A percentile compares a stretch with the other conserved stretches of the same genome.
Conservation (phyloP, 805 yeast genomes). For the Nakazawaea ishiwadae region DNA sequence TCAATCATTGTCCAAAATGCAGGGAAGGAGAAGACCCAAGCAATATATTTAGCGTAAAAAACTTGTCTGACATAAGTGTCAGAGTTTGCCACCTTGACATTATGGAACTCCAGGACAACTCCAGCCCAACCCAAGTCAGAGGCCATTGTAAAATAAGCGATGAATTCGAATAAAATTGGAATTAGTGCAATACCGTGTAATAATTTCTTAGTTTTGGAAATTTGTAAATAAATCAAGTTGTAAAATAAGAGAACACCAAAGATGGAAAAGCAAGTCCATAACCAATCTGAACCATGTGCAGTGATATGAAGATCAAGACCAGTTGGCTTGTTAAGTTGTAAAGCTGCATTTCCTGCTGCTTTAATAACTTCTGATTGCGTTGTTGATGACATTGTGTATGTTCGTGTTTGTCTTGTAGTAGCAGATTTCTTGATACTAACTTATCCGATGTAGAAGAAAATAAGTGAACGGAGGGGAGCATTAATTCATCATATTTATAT, state of each 20-base stretch:
- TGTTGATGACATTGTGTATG: no score
- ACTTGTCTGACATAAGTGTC: slow-evolving; percentile 40
- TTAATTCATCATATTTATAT: no score
- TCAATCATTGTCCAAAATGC: slow-evolving; percentile 30
- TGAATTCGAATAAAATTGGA: slow-evolving; percentile 36
- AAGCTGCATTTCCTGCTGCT: slow-evolving; percentile 38
- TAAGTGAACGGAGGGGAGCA: no score
- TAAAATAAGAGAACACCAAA: slow-evolving; percentile 30
- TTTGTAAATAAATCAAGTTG: slow-evolving; percentile 21
- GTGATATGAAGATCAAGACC: slow-evolving; percentile 48
- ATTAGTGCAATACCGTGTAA: slow-evolving; percentile 36
- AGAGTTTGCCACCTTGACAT: slow-evolving; percentile 30
- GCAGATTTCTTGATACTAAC: no score
- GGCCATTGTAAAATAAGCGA: slow-evolving; percentile 50
- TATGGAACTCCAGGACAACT: slow-evolving; percentile 42
- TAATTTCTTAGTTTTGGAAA: slow-evolving; percentile 30
- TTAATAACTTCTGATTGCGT: no score
- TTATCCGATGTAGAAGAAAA: no score
- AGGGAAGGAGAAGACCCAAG: slow-evolving; percentile 56
- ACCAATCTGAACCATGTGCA: slow-evolving; percentile 59
- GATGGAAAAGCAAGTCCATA: slow-evolving; percentile 56
- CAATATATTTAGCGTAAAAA: slow-evolving; percentile 52
- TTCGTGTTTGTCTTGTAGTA: no score
- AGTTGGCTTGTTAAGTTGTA: slow-evolving; percentile 37
- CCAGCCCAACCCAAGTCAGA: slow-evolving; percentile 54